Evolutionary conservation across 768 basidiomycete species (phyloP).

Genomic region (Russula sp.): DNA sequence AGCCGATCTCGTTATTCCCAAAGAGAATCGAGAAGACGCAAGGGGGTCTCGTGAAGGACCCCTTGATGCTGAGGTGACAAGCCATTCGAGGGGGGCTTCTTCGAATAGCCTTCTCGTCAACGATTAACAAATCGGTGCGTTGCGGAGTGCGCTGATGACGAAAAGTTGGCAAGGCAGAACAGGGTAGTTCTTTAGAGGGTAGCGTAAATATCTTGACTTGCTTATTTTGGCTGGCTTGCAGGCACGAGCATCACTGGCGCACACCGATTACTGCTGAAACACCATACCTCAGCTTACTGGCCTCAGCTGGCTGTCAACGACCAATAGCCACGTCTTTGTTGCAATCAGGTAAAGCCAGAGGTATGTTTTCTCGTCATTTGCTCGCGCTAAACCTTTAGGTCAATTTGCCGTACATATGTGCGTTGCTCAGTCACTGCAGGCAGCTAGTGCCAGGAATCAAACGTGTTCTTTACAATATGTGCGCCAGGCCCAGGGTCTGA

Average conservation of each 20-base stretch:
- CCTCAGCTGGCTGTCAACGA: constrained; percentile 4
- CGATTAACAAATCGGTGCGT: not conserved
- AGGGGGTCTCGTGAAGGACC: not conserved
- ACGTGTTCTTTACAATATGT: constrained; percentile 14
- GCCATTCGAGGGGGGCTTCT: not conserved
- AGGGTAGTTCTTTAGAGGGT: not conserved
- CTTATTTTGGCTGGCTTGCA: constrained; percentile 12
- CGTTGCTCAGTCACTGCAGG: constrained; percentile 5
- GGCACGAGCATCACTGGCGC: not conserved
- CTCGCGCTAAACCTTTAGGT: constrained; percentile 12
- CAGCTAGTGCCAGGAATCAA: constrained; percentile 5
- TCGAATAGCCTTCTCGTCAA: not conserved
- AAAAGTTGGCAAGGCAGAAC: not conserved
- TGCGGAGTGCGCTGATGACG: not conserved
- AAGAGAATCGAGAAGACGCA: not conserved
- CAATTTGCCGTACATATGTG: constrained; percentile 18
- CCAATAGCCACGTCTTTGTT: not conserved
- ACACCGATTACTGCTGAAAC: not conserved
- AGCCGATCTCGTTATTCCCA: not conserved
- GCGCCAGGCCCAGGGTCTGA: constrained; percentile 13
- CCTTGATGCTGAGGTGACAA: not conserved
- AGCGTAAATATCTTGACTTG: constrained; percentile 3
- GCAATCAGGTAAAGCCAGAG: constrained; percentile 7
- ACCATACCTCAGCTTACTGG: constrained; percentile 7
- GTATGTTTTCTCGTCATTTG: constrained; percentile 19